These are phyloP conservation scores for Talaromyces atroroseus DNA, from an alignment of 2,329 filamentous ascomycete species.

Conservation along the genomic window DNA sequence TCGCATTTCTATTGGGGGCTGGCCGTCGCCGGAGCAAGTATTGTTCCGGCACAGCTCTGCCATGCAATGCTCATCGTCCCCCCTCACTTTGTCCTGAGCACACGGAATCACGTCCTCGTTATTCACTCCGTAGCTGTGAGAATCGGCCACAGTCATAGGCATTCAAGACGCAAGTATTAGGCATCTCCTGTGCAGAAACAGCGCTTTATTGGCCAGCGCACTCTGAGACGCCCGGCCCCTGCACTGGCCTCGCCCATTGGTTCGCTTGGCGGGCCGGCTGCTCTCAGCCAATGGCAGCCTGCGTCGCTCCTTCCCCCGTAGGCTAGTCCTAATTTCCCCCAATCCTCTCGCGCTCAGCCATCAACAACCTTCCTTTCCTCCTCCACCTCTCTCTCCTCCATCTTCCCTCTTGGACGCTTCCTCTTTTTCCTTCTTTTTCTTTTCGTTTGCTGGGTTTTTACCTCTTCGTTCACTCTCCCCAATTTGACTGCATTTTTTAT, in stretches of 20 bases:
- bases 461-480: conserved; percentile 27
- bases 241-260: background rate
- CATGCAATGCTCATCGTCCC: background rate
- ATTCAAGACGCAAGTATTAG: too few species aligned
- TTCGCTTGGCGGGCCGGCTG: conserved; percentile 6
- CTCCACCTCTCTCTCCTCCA: conserved; percentile 12
- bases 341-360: background rate
- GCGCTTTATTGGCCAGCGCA: conserved; percentile 2
- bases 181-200: too few species aligned
- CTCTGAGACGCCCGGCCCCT: conserved; percentile 11
- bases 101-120: too few species aligned
- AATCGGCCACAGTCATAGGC: too few species aligned
- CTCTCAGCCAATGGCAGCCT: conserved; percentile 3
- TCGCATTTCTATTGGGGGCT: conserved; percentile 6
- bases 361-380: conserved; percentile 16
- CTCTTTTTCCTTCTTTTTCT: conserved; percentile 27
- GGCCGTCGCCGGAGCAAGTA: background rate
- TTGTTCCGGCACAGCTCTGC: background rate
- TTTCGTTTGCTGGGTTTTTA: conserved; percentile 19
- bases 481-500: conserved; percentile 14
- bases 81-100: background rate
- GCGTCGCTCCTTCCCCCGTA: background rate
- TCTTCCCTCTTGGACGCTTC: conserved; percentile 20
- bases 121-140: background rate
- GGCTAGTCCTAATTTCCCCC: background rate